phyloP scores from a whole-genome alignment of 75 land plant species.

The Sequoiadendron giganteum region DNA sequence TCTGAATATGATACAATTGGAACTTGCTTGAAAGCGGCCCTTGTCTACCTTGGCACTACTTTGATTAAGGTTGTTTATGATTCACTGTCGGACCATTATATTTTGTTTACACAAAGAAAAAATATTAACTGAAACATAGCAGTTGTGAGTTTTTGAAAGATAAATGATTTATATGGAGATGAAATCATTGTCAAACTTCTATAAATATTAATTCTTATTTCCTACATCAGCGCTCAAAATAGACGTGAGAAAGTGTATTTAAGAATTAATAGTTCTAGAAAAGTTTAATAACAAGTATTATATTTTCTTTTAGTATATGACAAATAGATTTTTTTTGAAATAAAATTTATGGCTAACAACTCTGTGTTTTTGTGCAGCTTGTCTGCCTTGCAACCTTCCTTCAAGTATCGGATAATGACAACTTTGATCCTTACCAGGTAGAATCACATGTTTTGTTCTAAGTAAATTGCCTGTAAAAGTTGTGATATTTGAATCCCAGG shows the following conservation, averaged over 20 bases:
- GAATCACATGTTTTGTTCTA: not conserved
- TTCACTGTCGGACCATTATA: not conserved
- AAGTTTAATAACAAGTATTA: not conserved
- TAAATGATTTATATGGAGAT: not conserved
- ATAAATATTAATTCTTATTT: not conserved
- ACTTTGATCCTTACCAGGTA: constrained; percentile 87
- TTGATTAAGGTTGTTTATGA: constrained; percentile 65
- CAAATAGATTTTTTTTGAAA: not conserved
- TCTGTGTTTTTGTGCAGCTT: constrained; percentile 54
- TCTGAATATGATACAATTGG: constrained; percentile 97
- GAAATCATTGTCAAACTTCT: not conserved
- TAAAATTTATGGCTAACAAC: not conserved
- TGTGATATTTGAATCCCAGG: not conserved
- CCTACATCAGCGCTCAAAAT: not conserved
- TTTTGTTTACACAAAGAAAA: not conserved
- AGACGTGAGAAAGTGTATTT: not conserved
- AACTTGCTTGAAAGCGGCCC: constrained; percentile 84
- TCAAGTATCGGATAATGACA: constrained; percentile 91
- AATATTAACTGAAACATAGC: not conserved
- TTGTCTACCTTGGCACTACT: constrained; percentile 88
- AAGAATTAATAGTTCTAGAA: not conserved
- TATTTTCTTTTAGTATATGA: not conserved
- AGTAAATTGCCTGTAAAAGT: not conserved
- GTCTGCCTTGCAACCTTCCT: constrained; percentile 95
- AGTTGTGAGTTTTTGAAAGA: not conserved